These are phyloP conservation scores for Pythium volutum DNA, from an alignment of 352 stramenopile genomes.

Conservation along the genomic window DNA sequence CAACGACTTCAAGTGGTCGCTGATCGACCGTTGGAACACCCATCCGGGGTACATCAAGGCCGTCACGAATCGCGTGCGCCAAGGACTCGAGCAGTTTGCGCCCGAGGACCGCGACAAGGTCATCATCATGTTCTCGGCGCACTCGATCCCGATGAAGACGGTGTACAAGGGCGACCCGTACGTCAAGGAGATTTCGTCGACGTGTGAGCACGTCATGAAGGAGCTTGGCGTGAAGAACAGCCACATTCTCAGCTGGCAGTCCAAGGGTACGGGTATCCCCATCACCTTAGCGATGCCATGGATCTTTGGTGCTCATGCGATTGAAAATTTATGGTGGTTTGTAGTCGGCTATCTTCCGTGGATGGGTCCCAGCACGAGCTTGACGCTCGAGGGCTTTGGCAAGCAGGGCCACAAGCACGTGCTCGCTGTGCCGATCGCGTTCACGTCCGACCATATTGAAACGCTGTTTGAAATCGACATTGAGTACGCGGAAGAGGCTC, in stretches of 20 bases:
- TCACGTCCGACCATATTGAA: conserved; percentile 99
- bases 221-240: conserved; percentile 59
- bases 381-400: conserved; percentile 92
- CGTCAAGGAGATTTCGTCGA: conserved; percentile 80
- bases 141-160: conserved; percentile 89
- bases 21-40: conserved; percentile 93
- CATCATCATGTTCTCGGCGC: conserved; percentile 90
- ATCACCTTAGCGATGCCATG: too few species aligned
- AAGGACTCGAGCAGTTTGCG: conserved; percentile 91
- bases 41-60: conserved; percentile 94
- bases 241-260: conserved; percentile 96
- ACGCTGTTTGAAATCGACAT: conserved; percentile 99
- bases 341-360: conserved; percentile 97
- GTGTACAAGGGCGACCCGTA: conserved; percentile 89
- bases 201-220: conserved; percentile 71
- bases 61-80: conserved; percentile 90
- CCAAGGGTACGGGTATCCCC: conserved; percentile 77
- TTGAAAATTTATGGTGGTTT: background rate
- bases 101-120: conserved; percentile 86
- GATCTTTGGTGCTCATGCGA: too few species aligned
- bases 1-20: conserved; percentile 76
- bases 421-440: conserved; percentile 97
- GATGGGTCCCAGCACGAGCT: conserved; percentile 97
- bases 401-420: conserved; percentile 94
- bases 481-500: conserved; percentile 96